Conservation (phyloP, 2,329 filamentous ascomycete species). For the Aspergillus sojae region DNA sequence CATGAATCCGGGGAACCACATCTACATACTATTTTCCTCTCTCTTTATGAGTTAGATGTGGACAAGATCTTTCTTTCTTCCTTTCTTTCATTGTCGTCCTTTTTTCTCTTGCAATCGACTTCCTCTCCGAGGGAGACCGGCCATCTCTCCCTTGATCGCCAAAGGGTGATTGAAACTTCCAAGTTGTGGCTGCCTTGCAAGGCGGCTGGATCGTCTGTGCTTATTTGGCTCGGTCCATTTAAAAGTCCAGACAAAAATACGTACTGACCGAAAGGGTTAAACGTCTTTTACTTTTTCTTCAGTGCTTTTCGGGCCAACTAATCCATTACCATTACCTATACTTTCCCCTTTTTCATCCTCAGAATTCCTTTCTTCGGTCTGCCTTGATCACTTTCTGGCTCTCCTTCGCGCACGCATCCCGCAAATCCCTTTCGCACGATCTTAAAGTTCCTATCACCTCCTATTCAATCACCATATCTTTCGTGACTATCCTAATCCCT, state of each 20-base stretch:
- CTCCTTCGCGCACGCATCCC: background rate
- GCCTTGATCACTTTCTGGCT: constrained; percentile 5
- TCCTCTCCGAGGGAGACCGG: background rate
- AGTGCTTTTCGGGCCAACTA: constrained; percentile 21
- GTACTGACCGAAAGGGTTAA: constrained; percentile 9
- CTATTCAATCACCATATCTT: background rate
- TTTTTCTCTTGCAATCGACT: background rate
- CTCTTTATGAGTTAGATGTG: background rate
- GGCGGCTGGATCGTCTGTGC: background rate
- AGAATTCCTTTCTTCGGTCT: constrained; percentile 6
- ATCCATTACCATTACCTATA: constrained; percentile 17
- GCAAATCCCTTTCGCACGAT: background rate
- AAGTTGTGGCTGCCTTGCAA: constrained; percentile 5
- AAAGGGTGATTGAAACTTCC: background rate
- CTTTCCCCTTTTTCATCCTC: constrained; percentile 8
- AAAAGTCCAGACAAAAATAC: constrained; percentile 5
- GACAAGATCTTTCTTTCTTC: constrained; percentile 1
- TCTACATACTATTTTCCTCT: background rate
- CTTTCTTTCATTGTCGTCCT: background rate
- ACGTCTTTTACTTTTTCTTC: constrained; percentile 10
- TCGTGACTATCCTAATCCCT: background rate
- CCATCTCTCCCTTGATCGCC: background rate
- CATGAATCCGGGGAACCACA: background rate
- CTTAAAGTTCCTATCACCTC: background rate
- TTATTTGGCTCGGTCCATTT: background rate